phyloP scores from a whole-genome alignment of 805 yeast species.

The Candida verbasci region DNA sequence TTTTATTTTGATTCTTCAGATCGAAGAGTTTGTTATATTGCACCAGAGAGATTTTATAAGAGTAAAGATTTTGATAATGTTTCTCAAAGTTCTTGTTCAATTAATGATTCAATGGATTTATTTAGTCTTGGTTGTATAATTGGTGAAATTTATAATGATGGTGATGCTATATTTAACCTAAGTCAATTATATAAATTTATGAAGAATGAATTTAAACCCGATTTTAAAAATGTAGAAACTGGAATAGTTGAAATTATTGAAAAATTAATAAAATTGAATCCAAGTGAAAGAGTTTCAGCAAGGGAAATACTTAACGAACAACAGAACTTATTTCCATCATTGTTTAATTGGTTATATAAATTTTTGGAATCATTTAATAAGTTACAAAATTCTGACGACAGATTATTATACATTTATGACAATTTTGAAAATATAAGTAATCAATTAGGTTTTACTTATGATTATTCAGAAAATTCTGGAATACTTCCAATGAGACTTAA shows the following conservation, averaged over 20 bases:
- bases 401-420: slow-evolving; percentile 55
- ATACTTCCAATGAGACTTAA: slow-evolving; percentile 27
- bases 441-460: slow-evolving; percentile 21
- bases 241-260: slow-evolving; percentile 51
- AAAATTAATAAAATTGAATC: slow-evolving; percentile 63
- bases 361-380: slow-evolving; percentile 43
- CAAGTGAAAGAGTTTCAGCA: slow-evolving; percentile 55
- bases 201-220: slow-evolving; percentile 62
- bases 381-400: slow-evolving; percentile 28
- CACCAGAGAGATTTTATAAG: slow-evolving; percentile 81
- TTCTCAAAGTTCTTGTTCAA: slow-evolving; percentile 20
- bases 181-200: slow-evolving; percentile 84
- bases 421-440: slow-evolving; percentile 47
- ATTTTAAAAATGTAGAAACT: slow-evolving; percentile 50
- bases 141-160: slow-evolving; percentile 85
- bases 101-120: slow-evolving; percentile 72
- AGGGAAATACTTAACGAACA: slow-evolving; percentile 48
- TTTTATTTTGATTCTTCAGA: slow-evolving; percentile 90
- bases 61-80: slow-evolving; percentile 19
- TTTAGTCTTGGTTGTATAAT: slow-evolving; percentile 83
- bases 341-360: slow-evolving; percentile 65
- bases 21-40: slow-evolving; percentile 82
- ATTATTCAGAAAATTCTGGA: not conserved
- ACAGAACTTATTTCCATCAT: slow-evolving; percentile 59
- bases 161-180: slow-evolving; percentile 78